Evolutionary conservation across 306 rosid species (phyloP).

Genomic region (Acacia acuminata): DNA sequence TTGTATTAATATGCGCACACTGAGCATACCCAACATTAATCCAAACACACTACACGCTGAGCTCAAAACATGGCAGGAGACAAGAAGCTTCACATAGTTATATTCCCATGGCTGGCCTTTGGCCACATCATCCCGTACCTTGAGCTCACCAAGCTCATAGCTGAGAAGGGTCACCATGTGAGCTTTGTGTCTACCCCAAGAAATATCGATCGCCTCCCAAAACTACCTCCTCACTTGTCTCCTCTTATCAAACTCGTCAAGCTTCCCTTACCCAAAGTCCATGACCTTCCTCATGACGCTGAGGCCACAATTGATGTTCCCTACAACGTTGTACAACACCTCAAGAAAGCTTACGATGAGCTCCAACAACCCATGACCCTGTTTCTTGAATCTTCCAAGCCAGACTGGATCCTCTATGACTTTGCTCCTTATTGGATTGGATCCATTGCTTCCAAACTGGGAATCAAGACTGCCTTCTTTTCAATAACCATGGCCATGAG

Average conservation of each 20-base stretch:
- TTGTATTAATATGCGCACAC: background rate
- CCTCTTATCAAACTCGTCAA: background rate
- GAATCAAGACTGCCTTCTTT: background rate
- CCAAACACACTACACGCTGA: background rate
- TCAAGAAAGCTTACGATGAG: background rate
- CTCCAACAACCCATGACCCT: background rate
- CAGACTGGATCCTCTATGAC: constrained; percentile 22
- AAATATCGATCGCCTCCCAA: constrained; percentile 16
- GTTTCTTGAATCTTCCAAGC: constrained; percentile 20
- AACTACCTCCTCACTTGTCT: background rate
- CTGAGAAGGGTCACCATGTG: background rate
- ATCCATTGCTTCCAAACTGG: background rate
- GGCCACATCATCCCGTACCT: background rate
- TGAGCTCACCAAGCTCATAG: background rate
- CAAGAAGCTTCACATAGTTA: background rate
- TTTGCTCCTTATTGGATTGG: background rate
- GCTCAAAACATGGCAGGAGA: background rate
- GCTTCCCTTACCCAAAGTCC: background rate
- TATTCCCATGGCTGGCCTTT: background rate
- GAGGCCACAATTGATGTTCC: background rate
- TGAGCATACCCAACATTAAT: too few relatives aligned
- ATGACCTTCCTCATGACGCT: background rate
- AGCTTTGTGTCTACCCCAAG: constrained; percentile 22
- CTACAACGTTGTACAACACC: background rate
- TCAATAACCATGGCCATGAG: background rate